Conservation (phyloP, 306 rosid species). For the Dryas octopetala region DNA sequence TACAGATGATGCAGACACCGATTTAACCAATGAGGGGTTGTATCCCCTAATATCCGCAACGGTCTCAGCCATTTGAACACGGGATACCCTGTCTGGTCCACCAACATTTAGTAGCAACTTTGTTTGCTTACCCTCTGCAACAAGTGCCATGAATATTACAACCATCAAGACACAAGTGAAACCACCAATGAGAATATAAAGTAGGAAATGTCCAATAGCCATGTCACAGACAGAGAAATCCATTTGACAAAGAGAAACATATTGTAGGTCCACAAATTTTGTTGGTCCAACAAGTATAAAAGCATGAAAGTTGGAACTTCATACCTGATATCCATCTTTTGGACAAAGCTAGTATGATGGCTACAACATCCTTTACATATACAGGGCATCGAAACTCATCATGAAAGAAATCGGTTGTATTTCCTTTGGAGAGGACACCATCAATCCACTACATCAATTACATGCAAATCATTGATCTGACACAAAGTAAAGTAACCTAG, state of each 20-base stretch:
- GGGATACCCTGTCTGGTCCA: slow-evolving; percentile 79
- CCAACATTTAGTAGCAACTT: slow-evolving; percentile 74
- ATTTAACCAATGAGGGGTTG: slow-evolving; percentile 58
- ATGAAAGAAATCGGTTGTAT: slow-evolving; percentile 55
- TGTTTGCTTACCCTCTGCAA: slow-evolving; percentile 65
- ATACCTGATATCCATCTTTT: slow-evolving; percentile 75
- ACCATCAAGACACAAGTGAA: slow-evolving; percentile 24
- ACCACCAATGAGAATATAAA: neutral
- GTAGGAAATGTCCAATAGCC: neutral
- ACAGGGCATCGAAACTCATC: slow-evolving; percentile 91
- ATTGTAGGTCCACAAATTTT: neutral
- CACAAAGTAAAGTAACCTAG: slow-evolving; percentile 4
- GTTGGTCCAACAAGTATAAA: neutral
- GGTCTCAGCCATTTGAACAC: slow-evolving; percentile 84
- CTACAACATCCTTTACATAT: slow-evolving; percentile 75
- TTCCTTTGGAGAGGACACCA: slow-evolving; percentile 65
- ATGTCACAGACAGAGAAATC: neutral
- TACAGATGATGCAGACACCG: slow-evolving; percentile 74
- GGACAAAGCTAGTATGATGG: slow-evolving; percentile 54
- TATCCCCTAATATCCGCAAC: slow-evolving; percentile 74
- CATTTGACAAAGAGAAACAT: neutral
- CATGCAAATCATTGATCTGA: slow-evolving; percentile 20
- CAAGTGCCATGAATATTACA: slow-evolving; percentile 20
- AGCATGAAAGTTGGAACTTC: slow-evolving; percentile 17
- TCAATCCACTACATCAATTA: slow-evolving; percentile 81